Percentiles rank a stretch among this genome's conserved stretches.
These are phyloP conservation scores for Pachysolen tannophilus DNA, from an alignment of 805 yeast genomes.

Conservation along the genomic window DNA sequence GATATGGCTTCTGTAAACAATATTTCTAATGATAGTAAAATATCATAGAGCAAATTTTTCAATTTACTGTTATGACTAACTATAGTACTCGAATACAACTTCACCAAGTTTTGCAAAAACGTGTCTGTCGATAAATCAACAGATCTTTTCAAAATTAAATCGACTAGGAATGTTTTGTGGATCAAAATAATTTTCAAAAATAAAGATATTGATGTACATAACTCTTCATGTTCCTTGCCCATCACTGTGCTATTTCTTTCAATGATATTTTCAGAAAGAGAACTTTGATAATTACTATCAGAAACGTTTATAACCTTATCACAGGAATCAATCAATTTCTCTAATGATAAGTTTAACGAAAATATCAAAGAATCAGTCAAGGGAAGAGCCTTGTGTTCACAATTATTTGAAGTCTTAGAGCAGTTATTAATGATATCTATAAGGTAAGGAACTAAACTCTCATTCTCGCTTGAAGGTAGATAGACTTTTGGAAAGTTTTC, in stretches of 20 bases:
- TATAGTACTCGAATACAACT: conserved; percentile 34
- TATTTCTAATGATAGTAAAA: conserved; percentile 43
- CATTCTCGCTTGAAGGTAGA: conserved; percentile 10
- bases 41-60: conserved; percentile 50
- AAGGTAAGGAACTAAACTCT: conserved; percentile 28
- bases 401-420: conserved; percentile 22
- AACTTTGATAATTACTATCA: not conserved
- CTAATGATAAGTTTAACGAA: conserved; percentile 31
- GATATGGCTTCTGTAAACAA: conserved; percentile 20
- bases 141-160: conserved; percentile 33
- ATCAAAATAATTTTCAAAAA: conserved; percentile 49
- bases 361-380: conserved; percentile 31
- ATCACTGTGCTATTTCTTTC: conserved; percentile 7
- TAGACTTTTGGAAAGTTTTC: conserved; percentile 28
- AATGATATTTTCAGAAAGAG: conserved; percentile 11
- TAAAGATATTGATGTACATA: conserved; percentile 32
- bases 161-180: conserved; percentile 43
- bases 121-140: conserved; percentile 31
- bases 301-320: conserved; percentile 7
- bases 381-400: conserved; percentile 10
- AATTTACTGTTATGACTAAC: conserved; percentile 39
- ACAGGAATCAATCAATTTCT: conserved; percentile 26
- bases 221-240: conserved; percentile 12
- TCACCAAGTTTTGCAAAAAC: conserved; percentile 39
- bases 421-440: conserved; percentile 40